These are phyloP conservation scores for Spergularia marina DNA, from an alignment of 148 eudicot genomes.

Conservation along the genomic window DNA sequence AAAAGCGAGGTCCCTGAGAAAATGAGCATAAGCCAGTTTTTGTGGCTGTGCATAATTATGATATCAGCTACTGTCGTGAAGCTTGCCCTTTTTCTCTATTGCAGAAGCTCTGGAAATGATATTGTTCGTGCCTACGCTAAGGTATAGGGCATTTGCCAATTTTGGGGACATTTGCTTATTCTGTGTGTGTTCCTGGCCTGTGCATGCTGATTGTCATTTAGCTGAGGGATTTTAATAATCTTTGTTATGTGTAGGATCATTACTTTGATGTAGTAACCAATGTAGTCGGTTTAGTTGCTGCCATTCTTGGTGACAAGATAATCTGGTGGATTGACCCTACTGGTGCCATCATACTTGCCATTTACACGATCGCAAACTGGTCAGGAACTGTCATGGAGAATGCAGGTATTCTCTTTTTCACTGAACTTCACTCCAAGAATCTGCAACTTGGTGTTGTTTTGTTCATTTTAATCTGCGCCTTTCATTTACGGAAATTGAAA, in stretches of 20 bases:
- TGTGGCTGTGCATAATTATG: slow-evolving; percentile 82
- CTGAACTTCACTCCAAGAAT: background rate
- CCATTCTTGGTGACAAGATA: slow-evolving; percentile 78
- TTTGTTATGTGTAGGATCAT: slow-evolving; percentile 55
- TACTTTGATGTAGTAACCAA: slow-evolving; percentile 92
- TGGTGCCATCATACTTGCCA: slow-evolving; percentile 83
- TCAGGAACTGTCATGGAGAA: slow-evolving; percentile 89
- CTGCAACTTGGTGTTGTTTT: background rate
- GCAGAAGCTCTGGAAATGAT: slow-evolving; percentile 69
- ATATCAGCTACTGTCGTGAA: slow-evolving; percentile 68
- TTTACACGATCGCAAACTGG: slow-evolving; percentile 85
- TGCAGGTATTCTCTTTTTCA: slow-evolving; percentile 55
- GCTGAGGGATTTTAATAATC: slow-evolving; percentile 4
- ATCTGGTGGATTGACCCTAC: slow-evolving; percentile 92
- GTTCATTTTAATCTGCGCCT: background rate
- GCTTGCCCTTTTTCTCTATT: slow-evolving; percentile 67
- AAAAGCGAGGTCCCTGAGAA: slow-evolving; percentile 45
- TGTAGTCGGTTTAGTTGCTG: slow-evolving; percentile 82
- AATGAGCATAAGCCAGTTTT: slow-evolving; percentile 44
- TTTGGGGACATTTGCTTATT: background rate
- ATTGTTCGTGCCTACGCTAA: slow-evolving; percentile 98
- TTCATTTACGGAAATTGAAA: background rate
- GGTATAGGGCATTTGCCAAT: slow-evolving; percentile 33
- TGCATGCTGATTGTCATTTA: background rate
- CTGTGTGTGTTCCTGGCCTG: background rate